Conservation (phyloP, 1,139 yeast species). For the Protomyces inundatus region DNA sequence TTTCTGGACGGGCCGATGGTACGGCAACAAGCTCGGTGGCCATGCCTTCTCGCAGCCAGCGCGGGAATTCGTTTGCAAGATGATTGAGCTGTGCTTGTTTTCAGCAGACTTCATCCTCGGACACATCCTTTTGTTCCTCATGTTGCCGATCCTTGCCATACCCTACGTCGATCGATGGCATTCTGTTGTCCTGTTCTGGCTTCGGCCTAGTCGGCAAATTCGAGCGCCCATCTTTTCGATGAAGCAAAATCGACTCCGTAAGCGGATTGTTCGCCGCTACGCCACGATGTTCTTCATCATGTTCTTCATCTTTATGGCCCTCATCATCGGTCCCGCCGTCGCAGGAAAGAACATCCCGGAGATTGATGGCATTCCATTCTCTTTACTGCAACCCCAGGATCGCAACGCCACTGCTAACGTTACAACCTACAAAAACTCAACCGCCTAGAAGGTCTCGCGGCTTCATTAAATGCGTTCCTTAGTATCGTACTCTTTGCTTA, state of each 20-base stretch:
- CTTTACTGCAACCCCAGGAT: slow-evolving; percentile 20
- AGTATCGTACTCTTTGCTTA: too few relatives aligned
- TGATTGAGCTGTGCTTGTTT: slow-evolving; percentile 89
- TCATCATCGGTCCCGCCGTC: slow-evolving; percentile 90
- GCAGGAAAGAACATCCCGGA: slow-evolving; percentile 39
- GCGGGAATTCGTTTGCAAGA: slow-evolving; percentile 92
- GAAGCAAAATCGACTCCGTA: slow-evolving; percentile 95
- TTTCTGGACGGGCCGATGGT: slow-evolving; percentile 99
- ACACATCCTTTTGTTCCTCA: slow-evolving; percentile 78
- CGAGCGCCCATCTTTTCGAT: slow-evolving; percentile 98
- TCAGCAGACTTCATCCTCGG: slow-evolving; percentile 96
- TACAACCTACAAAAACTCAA: slow-evolving; percentile 14
- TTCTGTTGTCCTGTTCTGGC: slow-evolving; percentile 97
- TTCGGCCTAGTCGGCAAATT: slow-evolving; percentile 94
- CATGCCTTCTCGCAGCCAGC: slow-evolving; percentile 95
- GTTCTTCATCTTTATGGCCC: slow-evolving; percentile 61
- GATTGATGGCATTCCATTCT: slow-evolving; percentile 1
- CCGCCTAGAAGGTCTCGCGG: background rate
- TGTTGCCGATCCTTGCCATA: slow-evolving; percentile 76
- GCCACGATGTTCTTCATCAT: slow-evolving; percentile 72
- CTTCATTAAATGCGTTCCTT: too few relatives aligned
- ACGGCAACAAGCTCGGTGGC: slow-evolving; percentile 89
- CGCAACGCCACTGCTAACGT: slow-evolving; percentile 22
- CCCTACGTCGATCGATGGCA: slow-evolving; percentile 97
- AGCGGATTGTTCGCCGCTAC: slow-evolving; percentile 97